Conservation (phyloP, 495 filamentous ascomycete species). For the Arthonia radiata region DNA sequence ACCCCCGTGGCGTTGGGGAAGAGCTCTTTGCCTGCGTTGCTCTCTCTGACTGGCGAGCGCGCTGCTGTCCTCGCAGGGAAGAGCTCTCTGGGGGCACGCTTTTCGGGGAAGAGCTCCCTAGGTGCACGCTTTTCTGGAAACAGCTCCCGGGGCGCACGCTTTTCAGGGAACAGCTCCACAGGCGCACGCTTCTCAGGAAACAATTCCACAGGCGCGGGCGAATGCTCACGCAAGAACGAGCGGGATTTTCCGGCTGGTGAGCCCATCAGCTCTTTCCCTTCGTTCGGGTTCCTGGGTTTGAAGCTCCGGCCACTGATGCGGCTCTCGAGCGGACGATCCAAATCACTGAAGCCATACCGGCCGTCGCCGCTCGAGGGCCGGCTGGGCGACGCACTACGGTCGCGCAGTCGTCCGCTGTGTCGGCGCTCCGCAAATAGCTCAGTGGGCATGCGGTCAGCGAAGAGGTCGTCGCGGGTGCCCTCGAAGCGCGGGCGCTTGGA, state of each 20-base stretch:
- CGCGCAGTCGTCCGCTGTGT: slow-evolving; percentile 23
- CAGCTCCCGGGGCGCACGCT: no score
- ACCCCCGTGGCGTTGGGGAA: slow-evolving; percentile 32
- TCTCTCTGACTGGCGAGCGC: not conserved
- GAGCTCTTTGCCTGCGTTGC: slow-evolving; percentile 27
- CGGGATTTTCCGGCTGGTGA: no score
- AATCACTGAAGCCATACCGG: slow-evolving; percentile 23
- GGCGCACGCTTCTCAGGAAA: no score
- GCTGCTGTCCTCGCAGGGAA: slow-evolving; percentile 7
- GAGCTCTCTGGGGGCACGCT: slow-evolving; percentile 15
- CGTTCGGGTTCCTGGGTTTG: slow-evolving; percentile 3
- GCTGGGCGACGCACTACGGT: slow-evolving; percentile 48
- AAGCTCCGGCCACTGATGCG: slow-evolving; percentile 13
- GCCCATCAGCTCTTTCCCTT: no score
- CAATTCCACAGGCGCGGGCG: no score
- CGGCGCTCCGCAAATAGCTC: no score
- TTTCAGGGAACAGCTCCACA: no score
- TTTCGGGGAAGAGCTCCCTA: no score
- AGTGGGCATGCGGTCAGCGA: no score
- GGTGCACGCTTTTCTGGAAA: no score
- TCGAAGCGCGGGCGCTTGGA: slow-evolving; percentile 20
- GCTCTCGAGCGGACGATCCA: no score
- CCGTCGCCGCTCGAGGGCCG: slow-evolving; percentile 40
- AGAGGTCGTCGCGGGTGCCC: slow-evolving; percentile 8
- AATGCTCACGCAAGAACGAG: no score